These are phyloP conservation scores for Puccinia horiana DNA, from an alignment of 1,284 basidiomycete species.

Conservation along the genomic window DNA sequence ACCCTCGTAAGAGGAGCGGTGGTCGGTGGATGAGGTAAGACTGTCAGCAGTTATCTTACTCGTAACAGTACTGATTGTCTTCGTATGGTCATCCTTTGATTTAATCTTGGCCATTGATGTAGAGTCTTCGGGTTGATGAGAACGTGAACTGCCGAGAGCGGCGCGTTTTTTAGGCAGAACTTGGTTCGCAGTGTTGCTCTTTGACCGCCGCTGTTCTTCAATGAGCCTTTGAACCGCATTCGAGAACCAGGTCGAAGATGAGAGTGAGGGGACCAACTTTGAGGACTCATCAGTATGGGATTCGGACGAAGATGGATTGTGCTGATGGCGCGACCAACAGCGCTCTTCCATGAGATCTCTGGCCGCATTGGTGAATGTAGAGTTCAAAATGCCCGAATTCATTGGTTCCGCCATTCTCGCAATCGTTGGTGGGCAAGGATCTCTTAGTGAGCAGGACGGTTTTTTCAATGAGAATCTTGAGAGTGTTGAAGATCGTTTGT, in stretches of 20 bases:
- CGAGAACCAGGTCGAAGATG: slow-evolving; percentile 8
- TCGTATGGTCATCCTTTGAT: slow-evolving; percentile 1
- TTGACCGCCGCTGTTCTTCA: slow-evolving; percentile 18
- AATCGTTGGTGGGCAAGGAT: not conserved
- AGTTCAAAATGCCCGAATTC: slow-evolving; percentile 28
- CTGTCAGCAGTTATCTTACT: slow-evolving; percentile 7
- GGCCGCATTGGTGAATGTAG: slow-evolving; percentile 8
- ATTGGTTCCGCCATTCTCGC: not conserved
- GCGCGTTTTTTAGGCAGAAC: not conserved
- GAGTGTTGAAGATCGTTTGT: slow-evolving; percentile 75
- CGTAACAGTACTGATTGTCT: not conserved
- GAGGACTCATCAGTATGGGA: not conserved
- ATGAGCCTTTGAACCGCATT: slow-evolving; percentile 36
- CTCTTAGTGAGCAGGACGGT: slow-evolving; percentile 60
- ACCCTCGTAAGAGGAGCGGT: not conserved
- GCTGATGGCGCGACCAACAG: slow-evolving; percentile 3
- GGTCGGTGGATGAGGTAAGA: not conserved
- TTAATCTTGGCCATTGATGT: not conserved
- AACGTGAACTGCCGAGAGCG: not conserved
- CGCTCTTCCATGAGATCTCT: slow-evolving; percentile 47
- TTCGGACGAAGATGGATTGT: not conserved
- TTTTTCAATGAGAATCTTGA: slow-evolving; percentile 78
- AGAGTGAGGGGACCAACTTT: not conserved
- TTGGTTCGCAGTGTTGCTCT: not conserved
- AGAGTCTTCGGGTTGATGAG: not conserved